A percentile compares a stretch with the other conserved stretches of the same genome.
Conservation (phyloP, 1,284 basidiomycete species). For the Ustilago vetiveriae region DNA sequence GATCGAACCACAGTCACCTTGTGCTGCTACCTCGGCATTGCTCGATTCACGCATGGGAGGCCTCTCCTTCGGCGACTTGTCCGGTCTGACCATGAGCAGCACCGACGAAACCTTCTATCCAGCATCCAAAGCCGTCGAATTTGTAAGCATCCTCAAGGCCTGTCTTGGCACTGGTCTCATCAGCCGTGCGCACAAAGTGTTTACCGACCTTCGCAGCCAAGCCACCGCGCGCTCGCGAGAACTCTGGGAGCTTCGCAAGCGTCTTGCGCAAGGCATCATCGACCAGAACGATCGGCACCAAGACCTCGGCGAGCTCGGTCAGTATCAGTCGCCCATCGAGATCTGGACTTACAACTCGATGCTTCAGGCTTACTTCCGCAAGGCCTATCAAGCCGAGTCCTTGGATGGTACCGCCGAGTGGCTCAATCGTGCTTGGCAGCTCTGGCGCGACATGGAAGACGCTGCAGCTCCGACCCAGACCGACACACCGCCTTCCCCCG, state of each 20-base stretch:
- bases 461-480: constrained; percentile 2
- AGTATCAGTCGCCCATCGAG: constrained; percentile 43
- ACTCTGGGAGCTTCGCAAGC: constrained; percentile 36
- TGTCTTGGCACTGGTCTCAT: constrained; percentile 61
- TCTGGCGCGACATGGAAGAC: constrained; percentile 55
- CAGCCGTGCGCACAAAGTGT: constrained; percentile 60
- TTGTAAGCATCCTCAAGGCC: constrained; percentile 57
- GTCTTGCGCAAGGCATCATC: constrained; percentile 39
- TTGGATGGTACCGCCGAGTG: constrained; percentile 44
- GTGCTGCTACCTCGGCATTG: constrained; percentile 4
- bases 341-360: constrained; percentile 61
- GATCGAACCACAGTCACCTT: constrained; percentile 4
- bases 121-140: constrained; percentile 51
- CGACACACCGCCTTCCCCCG: constrained; percentile 38
- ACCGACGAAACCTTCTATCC: constrained; percentile 56
- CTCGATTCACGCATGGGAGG: constrained; percentile 14
- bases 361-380: constrained; percentile 58
- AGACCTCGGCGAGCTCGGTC: constrained; percentile 22
- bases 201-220: constrained; percentile 54
- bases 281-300: constrained; percentile 35
- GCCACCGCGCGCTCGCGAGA: constrained; percentile 36
- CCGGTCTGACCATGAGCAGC: constrained; percentile 46
- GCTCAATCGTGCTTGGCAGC: constrained; percentile 50
- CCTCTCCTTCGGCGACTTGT: constrained; percentile 43
- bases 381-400: constrained; percentile 49